Evolutionary conservation across 345 rosid genomes (phyloP).

Genomic region (Trapa incisa): DNA sequence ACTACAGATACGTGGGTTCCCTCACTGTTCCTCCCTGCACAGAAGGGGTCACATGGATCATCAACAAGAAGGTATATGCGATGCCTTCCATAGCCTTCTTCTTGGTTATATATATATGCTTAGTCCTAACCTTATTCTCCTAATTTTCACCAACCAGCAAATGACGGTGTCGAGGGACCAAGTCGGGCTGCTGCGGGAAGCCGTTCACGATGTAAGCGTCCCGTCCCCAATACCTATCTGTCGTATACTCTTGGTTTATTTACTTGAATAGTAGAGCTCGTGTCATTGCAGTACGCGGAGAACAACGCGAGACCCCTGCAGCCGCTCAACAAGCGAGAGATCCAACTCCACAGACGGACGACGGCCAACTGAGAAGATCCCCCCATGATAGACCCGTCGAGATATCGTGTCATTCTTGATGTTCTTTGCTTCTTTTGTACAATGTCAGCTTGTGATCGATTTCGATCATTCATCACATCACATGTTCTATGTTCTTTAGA

Average conservation of each 20-base stretch:
- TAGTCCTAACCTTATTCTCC: background rate
- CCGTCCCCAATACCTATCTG: background rate
- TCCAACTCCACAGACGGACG: background rate
- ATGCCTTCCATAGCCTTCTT: no score
- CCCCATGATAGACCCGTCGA: no score
- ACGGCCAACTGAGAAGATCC: no score
- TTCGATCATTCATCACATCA: no score
- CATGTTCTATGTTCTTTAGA: no score
- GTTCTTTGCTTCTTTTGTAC: no score
- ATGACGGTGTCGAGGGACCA: slow-evolving; percentile 30
- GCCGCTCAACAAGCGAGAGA: slow-evolving; percentile 17
- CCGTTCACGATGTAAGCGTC: slow-evolving; percentile 44
- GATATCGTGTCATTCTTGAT: no score
- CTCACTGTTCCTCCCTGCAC: slow-evolving; percentile 82
- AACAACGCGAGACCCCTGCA: slow-evolving; percentile 48
- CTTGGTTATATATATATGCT: no score
- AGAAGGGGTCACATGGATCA: slow-evolving; percentile 62
- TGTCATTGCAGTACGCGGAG: slow-evolving; percentile 31
- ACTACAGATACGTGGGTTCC: slow-evolving; percentile 63
- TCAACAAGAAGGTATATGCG: slow-evolving; percentile 32
- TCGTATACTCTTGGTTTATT: no score
- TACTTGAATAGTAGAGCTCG: background rate
- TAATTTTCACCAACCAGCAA: slow-evolving; percentile 14
- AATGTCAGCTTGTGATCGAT: no score
- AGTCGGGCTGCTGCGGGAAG: slow-evolving; percentile 27